phyloP scores from a whole-genome alignment of 2,329 filamentous ascomycete genomes.

The Scedosporium minutisporum region DNA sequence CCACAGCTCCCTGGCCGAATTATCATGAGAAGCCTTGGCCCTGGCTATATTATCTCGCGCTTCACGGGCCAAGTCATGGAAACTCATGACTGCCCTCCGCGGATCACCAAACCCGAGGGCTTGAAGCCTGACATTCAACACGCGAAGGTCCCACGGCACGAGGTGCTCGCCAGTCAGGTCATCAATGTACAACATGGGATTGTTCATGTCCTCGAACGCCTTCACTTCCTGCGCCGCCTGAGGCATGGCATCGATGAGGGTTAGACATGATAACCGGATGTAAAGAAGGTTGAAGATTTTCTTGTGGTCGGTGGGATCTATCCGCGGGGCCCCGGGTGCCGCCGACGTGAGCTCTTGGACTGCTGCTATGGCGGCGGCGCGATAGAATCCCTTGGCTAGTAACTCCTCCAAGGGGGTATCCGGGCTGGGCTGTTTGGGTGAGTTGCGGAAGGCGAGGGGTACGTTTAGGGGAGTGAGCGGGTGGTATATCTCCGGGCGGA shows the following conservation, averaged over 20 bases:
- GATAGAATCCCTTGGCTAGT: slow-evolving; percentile 65
- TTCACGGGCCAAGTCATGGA: slow-evolving; percentile 79
- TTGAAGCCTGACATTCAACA: slow-evolving; percentile 75
- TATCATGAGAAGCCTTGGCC: slow-evolving; percentile 33
- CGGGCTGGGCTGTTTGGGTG: slow-evolving; percentile 52
- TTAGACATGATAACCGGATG: slow-evolving; percentile 70
- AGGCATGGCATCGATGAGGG: slow-evolving; percentile 63
- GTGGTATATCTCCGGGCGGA: slow-evolving; percentile 75
- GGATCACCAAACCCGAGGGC: slow-evolving; percentile 79
- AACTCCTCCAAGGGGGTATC: slow-evolving; percentile 59
- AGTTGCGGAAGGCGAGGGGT: slow-evolving; percentile 58
- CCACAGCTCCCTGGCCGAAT: slow-evolving; percentile 57
- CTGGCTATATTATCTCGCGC: slow-evolving; percentile 52
- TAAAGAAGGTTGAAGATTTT: slow-evolving; percentile 72
- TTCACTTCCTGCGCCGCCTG: slow-evolving; percentile 60
- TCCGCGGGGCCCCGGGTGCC: slow-evolving; percentile 23
- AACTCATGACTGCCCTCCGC: slow-evolving; percentile 74
- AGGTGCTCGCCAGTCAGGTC: slow-evolving; percentile 49
- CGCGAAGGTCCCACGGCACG: slow-evolving; percentile 78
- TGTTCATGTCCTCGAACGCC: slow-evolving; percentile 52
- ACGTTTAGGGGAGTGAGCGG: slow-evolving; percentile 56
- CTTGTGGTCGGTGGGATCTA: slow-evolving; percentile 46
- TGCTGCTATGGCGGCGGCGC: slow-evolving; percentile 63
- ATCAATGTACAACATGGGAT: slow-evolving; percentile 44
- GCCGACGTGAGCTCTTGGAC: slow-evolving; percentile 50